Percentiles rank a stretch among this genome's conserved stretches.
Conservation (phyloP, 139 green algal genomes). For the Chlamydomonas sp. region DNA sequence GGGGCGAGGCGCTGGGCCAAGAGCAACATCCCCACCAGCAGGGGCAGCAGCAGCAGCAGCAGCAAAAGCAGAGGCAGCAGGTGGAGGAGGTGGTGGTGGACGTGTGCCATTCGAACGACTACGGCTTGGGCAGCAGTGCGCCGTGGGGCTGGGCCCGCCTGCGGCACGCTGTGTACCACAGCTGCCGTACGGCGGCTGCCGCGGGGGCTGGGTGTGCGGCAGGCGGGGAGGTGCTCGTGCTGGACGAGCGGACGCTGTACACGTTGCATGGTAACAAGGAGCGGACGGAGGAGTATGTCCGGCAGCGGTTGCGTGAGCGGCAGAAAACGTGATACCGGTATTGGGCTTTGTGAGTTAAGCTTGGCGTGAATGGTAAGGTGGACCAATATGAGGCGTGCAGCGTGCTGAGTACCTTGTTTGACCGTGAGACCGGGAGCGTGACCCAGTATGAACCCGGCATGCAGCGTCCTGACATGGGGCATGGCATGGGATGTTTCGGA, state of each 20-base stretch:
- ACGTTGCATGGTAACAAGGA: neutral
- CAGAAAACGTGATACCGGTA: no score
- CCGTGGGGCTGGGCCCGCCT: conserved; percentile 4
- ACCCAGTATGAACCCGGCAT: no score
- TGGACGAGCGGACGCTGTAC: neutral
- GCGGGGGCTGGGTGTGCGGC: no score
- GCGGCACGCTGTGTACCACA: neutral
- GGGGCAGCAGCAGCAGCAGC: neutral
- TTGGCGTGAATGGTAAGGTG: no score
- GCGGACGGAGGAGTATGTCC: neutral
- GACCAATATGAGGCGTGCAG: no score
- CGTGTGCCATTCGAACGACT: neutral
- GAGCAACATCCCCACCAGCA: no score
- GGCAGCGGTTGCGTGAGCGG: neutral
- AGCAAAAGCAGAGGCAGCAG: neutral
- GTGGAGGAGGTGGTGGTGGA: neutral
- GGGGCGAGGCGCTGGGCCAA: no score
- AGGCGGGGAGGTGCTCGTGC: neutral
- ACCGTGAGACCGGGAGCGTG: no score
- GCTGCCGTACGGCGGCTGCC: neutral
- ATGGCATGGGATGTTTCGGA: no score
- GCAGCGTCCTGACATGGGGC: no score
- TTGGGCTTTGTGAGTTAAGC: no score
- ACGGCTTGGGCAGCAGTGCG: neutral
- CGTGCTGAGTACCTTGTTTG: no score